A percentile compares a stretch with the other conserved stretches of the same genome.
Conservation (phyloP, 1,284 basidiomycete genomes). For the Volvariella surrecta region DNA sequence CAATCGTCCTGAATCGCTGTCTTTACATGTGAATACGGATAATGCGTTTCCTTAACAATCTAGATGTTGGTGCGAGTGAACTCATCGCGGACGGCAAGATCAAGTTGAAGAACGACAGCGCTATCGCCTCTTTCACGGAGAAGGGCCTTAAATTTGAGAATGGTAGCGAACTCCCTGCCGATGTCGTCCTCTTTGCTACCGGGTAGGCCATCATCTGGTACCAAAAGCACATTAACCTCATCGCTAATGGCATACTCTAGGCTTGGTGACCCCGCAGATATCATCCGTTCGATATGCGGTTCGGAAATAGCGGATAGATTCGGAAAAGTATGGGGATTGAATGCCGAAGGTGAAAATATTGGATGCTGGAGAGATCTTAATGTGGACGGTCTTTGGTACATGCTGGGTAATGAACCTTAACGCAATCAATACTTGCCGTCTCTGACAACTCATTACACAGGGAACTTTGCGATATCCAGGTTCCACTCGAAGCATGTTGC, state of each 20-base stretch:
- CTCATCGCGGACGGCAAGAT: conserved; percentile 64
- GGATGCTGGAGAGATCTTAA: conserved; percentile 43
- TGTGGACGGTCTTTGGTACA: conserved; percentile 45
- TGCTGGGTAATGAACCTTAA: conserved; percentile 32
- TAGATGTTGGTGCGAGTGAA: conserved; percentile 57
- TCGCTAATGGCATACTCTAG: conserved; percentile 16
- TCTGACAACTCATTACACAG: conserved; percentile 16
- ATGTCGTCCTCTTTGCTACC: conserved; percentile 65
- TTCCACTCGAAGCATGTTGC: conserved; percentile 53
- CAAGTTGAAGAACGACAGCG: conserved; percentile 60
- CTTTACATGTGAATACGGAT: too few species aligned
- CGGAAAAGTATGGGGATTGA: conserved; percentile 47
- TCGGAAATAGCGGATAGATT: conserved; percentile 37
- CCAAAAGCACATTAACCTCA: background rate
- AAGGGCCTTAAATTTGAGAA: conserved; percentile 55
- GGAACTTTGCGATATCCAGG: conserved; percentile 43
- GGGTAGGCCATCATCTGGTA: conserved; percentile 28
- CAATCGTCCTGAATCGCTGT: too few species aligned
- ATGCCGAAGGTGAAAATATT: conserved; percentile 48
- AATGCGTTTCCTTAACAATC: conserved; percentile 1
- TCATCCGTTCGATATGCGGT: conserved; percentile 22
- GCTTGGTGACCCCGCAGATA: conserved; percentile 28
- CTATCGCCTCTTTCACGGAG: conserved; percentile 44
- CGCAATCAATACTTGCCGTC: background rate
- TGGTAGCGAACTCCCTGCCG: conserved; percentile 54